A percentile compares a stretch with the other conserved stretches of the same genome.
Conservation (phyloP, 164 flowering plant genomes). For the Macadamia integrifolia region DNA sequence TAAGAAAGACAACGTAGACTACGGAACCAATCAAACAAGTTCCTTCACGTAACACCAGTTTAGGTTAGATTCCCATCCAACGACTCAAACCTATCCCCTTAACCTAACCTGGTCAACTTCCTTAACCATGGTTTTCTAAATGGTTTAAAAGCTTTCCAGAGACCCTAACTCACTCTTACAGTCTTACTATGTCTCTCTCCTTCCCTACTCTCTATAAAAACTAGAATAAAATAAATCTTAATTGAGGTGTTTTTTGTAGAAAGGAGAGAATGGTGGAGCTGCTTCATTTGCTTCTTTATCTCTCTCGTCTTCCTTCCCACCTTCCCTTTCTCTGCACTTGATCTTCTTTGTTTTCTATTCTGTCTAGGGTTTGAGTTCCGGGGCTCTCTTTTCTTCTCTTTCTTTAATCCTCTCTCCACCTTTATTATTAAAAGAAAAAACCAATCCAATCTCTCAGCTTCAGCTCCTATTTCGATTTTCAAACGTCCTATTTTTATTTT, state of each 20-base stretch:
- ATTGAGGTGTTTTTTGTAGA: conserved; percentile 4
- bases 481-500: not conserved
- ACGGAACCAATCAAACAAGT: too few relatives aligned
- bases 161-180: not conserved
- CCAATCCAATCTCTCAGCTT: not conserved
- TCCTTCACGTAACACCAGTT: too few relatives aligned
- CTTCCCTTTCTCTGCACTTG: conserved; percentile 37
- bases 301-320: conserved; percentile 1
- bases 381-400: conserved; percentile 13
- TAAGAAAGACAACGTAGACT: too few relatives aligned
- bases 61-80: too few relatives aligned
- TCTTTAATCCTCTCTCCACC: conserved; percentile 6
- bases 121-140: conserved; percentile 18
- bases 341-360: conserved; percentile 16
- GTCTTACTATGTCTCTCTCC: not conserved
- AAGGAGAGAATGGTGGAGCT: conserved; percentile 22
- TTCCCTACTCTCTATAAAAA: conserved; percentile 1
- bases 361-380: conserved; percentile 34
- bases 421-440: conserved; percentile 8
- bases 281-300: conserved; percentile 33
- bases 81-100: not conserved
- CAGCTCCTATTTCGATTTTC: not conserved
- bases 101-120: conserved; percentile 30
- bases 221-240: conserved; percentile 1
- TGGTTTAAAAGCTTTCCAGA: not conserved